Evolutionary conservation across 768 basidiomycete genomes (phyloP), one percentile per base, ranked within the genome.

Genomic region (Trametes maxima): DNA sequence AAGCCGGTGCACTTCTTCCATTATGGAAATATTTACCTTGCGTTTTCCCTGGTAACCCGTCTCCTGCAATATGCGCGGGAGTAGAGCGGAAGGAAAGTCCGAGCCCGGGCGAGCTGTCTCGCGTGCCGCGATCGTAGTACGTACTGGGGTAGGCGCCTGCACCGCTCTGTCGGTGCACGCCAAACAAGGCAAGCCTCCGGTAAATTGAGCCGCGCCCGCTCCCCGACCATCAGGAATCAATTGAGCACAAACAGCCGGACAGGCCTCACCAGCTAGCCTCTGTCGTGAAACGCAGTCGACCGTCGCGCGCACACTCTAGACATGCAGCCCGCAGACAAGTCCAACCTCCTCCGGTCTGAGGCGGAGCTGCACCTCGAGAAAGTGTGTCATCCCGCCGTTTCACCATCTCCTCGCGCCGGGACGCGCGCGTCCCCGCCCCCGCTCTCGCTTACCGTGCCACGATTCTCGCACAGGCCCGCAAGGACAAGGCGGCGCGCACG

Each of bases 331-430:
- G 59, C 68, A 28, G 72, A 70, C 61, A 66, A 63, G 25, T 63
- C 66, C 63, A 86, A 89, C 65, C 86, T 91, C 66, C 82, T 94
- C 63, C 78, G 90, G 57, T 80, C 91, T 14, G 88, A 90, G 72
- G 83, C 87, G 0, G 86, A 92, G 60, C 83, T 94, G 55, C 73
- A 76, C 33, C 75, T 86, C 46, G 83, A 84, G 62, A 79, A 85
- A 69, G 86, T 86, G 67, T 67, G 82, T 76, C 35, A 60, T 22
- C 22, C 19, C 14, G 14, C 17, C 37, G 57, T 53, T 19, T 45
- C 48, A 55, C 21, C 19, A 22, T 8, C 45, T 50, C 54, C n/a
- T 49, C 37, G 33, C 28, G 28, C 28, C 28, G 28, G 46, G 50
- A 48, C 17, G 24, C 22, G 12, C 33, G n/a, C 50, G 7, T 24